Conservation (phyloP, 352 stramenopile genomes). For the Achlya hypogyna region DNA sequence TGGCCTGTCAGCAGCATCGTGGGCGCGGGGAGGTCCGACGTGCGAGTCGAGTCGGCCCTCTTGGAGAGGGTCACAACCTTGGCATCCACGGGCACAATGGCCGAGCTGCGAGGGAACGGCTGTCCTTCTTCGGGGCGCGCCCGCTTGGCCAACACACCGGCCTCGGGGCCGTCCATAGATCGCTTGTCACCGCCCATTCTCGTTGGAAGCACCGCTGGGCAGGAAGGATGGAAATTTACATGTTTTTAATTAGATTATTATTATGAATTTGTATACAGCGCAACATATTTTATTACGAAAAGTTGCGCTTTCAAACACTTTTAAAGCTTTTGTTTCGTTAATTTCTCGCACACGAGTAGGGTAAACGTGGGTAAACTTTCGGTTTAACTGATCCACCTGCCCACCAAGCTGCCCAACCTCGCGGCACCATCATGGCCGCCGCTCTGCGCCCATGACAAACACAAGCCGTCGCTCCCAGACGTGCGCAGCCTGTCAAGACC, state of each 20-base stretch:
- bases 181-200: slow-evolving; percentile 3
- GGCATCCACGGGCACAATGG: slow-evolving; percentile 62
- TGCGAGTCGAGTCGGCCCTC: slow-evolving; percentile 31
- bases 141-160: slow-evolving; percentile 37
- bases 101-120: slow-evolving; percentile 22
- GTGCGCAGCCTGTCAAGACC: too few relatives aligned
- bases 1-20: slow-evolving; percentile 78
- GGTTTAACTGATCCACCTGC: too few relatives aligned
- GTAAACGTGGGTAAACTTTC: too few relatives aligned
- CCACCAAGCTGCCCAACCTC: too few relatives aligned
- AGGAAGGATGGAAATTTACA: neutral
- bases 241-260: neutral
- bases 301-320: too few relatives aligned
- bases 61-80: slow-evolving; percentile 43
- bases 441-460: too few relatives aligned
- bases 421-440: too few relatives aligned
- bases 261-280: neutral
- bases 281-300: neutral
- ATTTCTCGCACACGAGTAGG: too few relatives aligned
- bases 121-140: slow-evolving; percentile 31
- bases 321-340: neutral
- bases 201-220: neutral
- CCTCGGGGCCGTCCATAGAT: neutral
- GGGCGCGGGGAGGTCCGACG: slow-evolving; percentile 50
- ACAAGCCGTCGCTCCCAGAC: too few relatives aligned